Conservation (phyloP, 1,139 yeast species). For the Saccharomycopsis hybrid region DNA sequence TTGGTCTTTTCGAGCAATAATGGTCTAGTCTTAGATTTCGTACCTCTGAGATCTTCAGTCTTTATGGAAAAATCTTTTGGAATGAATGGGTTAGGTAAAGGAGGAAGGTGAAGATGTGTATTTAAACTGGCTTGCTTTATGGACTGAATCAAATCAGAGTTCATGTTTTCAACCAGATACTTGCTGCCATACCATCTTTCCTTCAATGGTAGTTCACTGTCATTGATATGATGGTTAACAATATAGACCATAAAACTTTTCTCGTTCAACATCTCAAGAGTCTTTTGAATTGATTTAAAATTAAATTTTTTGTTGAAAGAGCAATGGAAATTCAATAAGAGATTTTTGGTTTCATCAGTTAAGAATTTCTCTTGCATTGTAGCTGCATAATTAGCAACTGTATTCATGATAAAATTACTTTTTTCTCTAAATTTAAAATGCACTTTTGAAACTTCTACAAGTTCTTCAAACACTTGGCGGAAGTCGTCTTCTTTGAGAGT, state of each 20-base stretch:
- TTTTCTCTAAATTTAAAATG: constrained; percentile 66
- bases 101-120: constrained; percentile 55
- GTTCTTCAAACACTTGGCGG: constrained; percentile 41
- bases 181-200: constrained; percentile 94
- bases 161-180: constrained; percentile 46
- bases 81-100: constrained; percentile 60
- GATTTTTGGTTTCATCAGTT: constrained; percentile 2
- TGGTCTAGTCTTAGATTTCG: constrained; percentile 40
- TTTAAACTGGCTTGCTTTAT: background rate
- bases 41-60: background rate
- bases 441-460: constrained; percentile 40
- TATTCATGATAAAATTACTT: constrained; percentile 34
- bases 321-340: constrained; percentile 5
- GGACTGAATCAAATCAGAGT: constrained; percentile 24
- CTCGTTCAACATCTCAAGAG: constrained; percentile 44
- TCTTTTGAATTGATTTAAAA: constrained; percentile 46
- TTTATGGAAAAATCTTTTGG: constrained; percentile 56
- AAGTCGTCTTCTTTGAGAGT: background rate
- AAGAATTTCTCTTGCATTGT: constrained; percentile 33
- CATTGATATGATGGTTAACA: constrained; percentile 28
- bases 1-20: constrained; percentile 35
- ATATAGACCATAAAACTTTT: constrained; percentile 58
- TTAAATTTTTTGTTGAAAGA: constrained; percentile 42
- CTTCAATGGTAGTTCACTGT: constrained; percentile 32
- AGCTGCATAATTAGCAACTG: constrained; percentile 47